These are phyloP conservation scores for Arabidopsis thaliana DNA, from an alignment of 345 rosid species.

Conservation along the genomic window DNA sequence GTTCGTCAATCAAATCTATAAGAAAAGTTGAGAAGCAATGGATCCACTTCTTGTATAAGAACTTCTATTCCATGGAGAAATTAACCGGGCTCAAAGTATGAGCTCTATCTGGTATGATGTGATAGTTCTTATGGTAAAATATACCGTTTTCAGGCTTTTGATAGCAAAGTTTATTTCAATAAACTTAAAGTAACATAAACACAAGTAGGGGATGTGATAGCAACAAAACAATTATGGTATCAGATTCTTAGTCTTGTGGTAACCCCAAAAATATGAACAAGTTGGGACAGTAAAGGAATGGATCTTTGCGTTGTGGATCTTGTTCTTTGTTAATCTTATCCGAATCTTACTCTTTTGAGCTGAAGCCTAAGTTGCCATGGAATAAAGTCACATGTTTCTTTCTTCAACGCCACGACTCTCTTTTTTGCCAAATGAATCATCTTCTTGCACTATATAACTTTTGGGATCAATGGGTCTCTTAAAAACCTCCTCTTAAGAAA, in stretches of 20 bases:
- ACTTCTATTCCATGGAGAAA: too few species aligned
- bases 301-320: background rate
- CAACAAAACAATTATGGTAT: constrained; percentile 17
- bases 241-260: constrained; percentile 11
- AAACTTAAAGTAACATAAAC: too few species aligned
- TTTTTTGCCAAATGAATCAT: constrained; percentile 4
- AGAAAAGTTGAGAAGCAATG: too few species aligned
- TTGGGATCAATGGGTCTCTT: background rate
- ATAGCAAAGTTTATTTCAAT: too few species aligned
- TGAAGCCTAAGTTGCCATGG: constrained; percentile 24
- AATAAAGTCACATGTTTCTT: constrained; percentile 34
- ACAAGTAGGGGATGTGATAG: background rate
- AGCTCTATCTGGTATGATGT: too few species aligned
- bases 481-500: background rate
- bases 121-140: too few species aligned
- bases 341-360: constrained; percentile 6
- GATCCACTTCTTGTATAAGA: too few species aligned
- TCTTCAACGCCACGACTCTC: constrained; percentile 32
- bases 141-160: background rate
- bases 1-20: too few species aligned
- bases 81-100: too few species aligned
- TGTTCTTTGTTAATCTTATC: constrained; percentile 8
- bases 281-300: background rate
- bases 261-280: background rate
- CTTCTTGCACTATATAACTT: constrained; percentile 18